Percentiles rank a stretch among this genome's conserved stretches.
Evolutionary conservation across 164 flowering plant genomes (phyloP).

Genomic region (Cinnamomum chago): DNA sequence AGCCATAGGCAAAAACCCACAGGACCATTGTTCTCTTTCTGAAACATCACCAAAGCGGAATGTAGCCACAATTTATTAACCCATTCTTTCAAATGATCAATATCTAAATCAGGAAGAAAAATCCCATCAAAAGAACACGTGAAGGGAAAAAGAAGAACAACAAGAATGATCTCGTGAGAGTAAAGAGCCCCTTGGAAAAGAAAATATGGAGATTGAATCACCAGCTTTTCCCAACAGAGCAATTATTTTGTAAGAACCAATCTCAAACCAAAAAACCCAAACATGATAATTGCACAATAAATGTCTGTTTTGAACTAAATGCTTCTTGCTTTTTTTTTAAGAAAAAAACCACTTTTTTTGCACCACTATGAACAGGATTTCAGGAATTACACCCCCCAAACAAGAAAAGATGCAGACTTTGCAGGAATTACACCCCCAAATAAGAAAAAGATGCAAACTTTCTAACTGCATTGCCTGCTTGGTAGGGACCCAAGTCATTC

Average conservation of each 20-base stretch:
- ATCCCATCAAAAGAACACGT: neutral
- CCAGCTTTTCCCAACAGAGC: too few relatives aligned
- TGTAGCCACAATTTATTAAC: too few relatives aligned
- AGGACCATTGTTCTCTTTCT: slow-evolving; percentile 65
- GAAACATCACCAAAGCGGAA: slow-evolving; percentile 4
- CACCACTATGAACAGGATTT: too few relatives aligned
- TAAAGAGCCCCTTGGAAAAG: too few relatives aligned
- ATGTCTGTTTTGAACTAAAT: neutral
- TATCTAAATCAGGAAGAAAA: neutral
- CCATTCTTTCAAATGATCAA: neutral
- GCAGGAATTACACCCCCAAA: neutral
- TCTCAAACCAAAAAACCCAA: too few relatives aligned
- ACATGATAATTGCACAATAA: neutral
- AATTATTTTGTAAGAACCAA: too few relatives aligned
- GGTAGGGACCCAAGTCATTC: neutral
- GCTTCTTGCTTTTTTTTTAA: neutral
- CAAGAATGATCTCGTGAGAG: too few relatives aligned
- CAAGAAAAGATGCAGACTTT: too few relatives aligned
- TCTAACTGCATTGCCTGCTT: neutral
- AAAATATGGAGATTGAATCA: too few relatives aligned
- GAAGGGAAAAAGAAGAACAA: too few relatives aligned
- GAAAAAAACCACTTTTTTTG: too few relatives aligned
- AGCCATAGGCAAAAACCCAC: slow-evolving; percentile 98
- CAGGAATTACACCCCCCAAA: too few relatives aligned
- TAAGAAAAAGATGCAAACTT: neutral